phyloP scores from a whole-genome alignment of 257 asterid genomes.

The Solanum raphanifolium region DNA sequence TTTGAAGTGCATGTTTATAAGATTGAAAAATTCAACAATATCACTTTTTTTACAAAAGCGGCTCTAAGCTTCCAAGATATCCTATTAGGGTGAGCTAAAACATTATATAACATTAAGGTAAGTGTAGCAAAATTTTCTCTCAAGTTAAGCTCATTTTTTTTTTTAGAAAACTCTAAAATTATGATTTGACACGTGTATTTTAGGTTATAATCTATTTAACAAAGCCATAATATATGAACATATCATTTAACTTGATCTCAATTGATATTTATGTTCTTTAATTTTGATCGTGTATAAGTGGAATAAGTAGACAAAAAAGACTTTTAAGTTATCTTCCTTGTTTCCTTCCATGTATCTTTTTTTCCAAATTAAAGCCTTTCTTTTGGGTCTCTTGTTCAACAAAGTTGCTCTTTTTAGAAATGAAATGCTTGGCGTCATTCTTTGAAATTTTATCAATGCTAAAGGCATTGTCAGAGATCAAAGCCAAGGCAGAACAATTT shows the following conservation, averaged over 20 bases:
- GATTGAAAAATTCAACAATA: background rate
- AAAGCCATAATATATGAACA: too few relatives aligned
- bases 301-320: background rate
- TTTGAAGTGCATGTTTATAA: background rate
- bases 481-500: too few relatives aligned
- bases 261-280: too few relatives aligned
- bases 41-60: background rate
- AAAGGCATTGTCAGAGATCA: background rate
- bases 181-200: background rate
- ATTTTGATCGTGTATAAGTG: too few relatives aligned
- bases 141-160: too few relatives aligned
- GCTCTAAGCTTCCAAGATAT: too few relatives aligned
- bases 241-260: too few relatives aligned
- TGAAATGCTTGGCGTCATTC: background rate
- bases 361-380: background rate
- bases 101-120: too few relatives aligned
- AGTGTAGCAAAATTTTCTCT: too few relatives aligned
- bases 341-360: background rate
- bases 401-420: background rate
- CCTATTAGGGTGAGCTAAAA: too few relatives aligned
- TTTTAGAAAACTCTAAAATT: background rate
- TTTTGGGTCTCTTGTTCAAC: background rate
- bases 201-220: background rate
- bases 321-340: background rate
- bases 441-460: background rate